Evolutionary conservation across 192 early-diverging fungal genomes (phyloP).

Genomic region (Coemansia sp.): DNA sequence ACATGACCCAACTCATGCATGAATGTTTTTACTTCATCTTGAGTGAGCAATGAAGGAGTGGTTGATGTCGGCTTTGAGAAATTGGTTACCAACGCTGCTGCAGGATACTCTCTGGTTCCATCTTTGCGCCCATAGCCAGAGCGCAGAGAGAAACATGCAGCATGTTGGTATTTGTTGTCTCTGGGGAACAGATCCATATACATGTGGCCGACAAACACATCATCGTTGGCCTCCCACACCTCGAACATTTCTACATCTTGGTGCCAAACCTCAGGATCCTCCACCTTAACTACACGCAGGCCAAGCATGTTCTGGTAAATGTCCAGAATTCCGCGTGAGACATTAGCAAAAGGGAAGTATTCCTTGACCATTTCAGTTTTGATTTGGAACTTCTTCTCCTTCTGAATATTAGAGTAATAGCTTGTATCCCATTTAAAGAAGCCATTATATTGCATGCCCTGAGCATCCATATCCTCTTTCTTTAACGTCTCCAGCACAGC

Average conservation of each 20-base stretch:
- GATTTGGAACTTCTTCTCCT: constrained; percentile 71
- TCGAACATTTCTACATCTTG: constrained; percentile 76
- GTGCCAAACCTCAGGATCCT: constrained; percentile 67
- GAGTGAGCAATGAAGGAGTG: constrained; percentile 73
- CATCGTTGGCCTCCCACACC: constrained; percentile 65
- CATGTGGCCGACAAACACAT: constrained; percentile 66
- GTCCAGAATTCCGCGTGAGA: constrained; percentile 65
- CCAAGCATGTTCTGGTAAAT: constrained; percentile 75
- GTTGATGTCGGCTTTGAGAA: constrained; percentile 65
- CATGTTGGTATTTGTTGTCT: constrained; percentile 72
- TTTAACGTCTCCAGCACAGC: constrained; percentile 62
- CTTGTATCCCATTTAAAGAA: constrained; percentile 71
- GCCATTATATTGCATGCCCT: constrained; percentile 58
- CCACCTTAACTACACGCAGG: constrained; percentile 65
- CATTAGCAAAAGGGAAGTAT: constrained; percentile 70
- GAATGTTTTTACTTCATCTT: constrained; percentile 78
- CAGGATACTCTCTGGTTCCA: constrained; percentile 59
- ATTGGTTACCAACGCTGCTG: constrained; percentile 72
- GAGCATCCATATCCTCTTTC: constrained; percentile 51
- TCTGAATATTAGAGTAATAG: constrained; percentile 71
- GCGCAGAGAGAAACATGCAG: constrained; percentile 76
- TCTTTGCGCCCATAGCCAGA: constrained; percentile 58
- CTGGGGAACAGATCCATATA: constrained; percentile 76
- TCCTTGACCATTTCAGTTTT: constrained; percentile 76
- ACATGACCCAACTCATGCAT: constrained; percentile 85